phyloP scores from a whole-genome alignment of 495 filamentous ascomycete genomes.

The Hypoxylon cercidicola region DNA sequence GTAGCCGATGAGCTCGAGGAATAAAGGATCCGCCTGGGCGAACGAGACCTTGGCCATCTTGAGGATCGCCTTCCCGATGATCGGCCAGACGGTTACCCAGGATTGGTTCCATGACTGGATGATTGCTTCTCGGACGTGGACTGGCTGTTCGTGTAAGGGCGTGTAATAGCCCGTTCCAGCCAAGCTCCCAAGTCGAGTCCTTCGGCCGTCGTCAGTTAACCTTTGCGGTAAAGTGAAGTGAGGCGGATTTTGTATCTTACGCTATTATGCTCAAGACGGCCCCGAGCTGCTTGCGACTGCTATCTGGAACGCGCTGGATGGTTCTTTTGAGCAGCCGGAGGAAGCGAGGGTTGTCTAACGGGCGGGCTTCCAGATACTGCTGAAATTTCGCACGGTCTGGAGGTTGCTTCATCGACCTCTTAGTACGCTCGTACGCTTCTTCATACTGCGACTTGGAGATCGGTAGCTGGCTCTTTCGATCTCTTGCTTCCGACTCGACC shows the following conservation, averaged over 20 bases:
- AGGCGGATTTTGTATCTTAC: conserved; percentile 32
- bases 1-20: conserved; percentile 68
- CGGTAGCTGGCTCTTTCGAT: conserved; percentile 39
- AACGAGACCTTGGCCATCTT: conserved; percentile 67
- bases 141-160: conserved; percentile 70
- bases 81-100: conserved; percentile 66
- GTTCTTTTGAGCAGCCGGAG: conserved; percentile 35
- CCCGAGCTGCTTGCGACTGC: conserved; percentile 43
- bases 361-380: conserved; percentile 49
- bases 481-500: conserved; percentile 34
- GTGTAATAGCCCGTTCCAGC: conserved; percentile 72
- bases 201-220: conserved; percentile 46
- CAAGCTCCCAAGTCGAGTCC: conserved; percentile 74
- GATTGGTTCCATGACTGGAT: conserved; percentile 68
- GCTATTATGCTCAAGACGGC: conserved; percentile 43
- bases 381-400: conserved; percentile 46
- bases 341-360: conserved; percentile 44
- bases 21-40: conserved; percentile 66
- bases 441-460: conserved; percentile 43
- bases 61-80: conserved; percentile 65
- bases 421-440: conserved; percentile 34
- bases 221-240: background rate
- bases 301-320: conserved; percentile 40
- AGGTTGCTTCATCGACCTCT: conserved; percentile 35
- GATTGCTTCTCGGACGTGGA: conserved; percentile 68